Conservation (phyloP, 805 yeast species). For the Kodamaea laetipori region DNA sequence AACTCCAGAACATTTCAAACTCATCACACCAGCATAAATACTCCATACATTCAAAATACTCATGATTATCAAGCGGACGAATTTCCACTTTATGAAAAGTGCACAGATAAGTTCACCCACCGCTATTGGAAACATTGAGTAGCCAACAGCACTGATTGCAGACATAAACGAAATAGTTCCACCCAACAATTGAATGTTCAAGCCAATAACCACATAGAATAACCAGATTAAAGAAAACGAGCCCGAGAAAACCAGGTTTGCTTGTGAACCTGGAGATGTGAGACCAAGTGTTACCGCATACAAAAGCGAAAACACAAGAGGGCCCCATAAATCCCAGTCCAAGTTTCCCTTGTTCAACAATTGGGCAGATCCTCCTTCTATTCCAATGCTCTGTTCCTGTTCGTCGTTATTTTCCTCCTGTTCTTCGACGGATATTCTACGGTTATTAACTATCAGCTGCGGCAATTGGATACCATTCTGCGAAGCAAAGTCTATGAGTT, state of each 20-base stretch:
- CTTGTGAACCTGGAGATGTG: constrained; percentile 41
- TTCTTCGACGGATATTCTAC: constrained; percentile 30
- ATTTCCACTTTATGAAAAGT: constrained; percentile 47
- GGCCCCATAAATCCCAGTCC: constrained; percentile 75
- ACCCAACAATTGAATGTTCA: constrained; percentile 64
- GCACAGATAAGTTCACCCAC: constrained; percentile 52
- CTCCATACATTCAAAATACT: constrained; percentile 59
- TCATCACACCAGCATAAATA: constrained; percentile 60
- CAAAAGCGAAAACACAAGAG: constrained; percentile 59
- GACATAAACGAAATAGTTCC: constrained; percentile 66
- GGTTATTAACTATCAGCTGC: constrained; percentile 29
- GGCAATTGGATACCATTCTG: constrained; percentile 40
- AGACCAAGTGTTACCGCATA: constrained; percentile 56
- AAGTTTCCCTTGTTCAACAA: constrained; percentile 24
- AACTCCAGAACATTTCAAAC: constrained; percentile 66
- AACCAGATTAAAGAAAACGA: constrained; percentile 66
- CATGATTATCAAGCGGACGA: constrained; percentile 52
- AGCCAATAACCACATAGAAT: constrained; percentile 59
- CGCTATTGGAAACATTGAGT: constrained; percentile 67
- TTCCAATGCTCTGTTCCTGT: constrained; percentile 20
- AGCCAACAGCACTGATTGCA: constrained; percentile 70
- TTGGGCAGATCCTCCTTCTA: constrained; percentile 19
- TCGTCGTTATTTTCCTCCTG: constrained; percentile 20
- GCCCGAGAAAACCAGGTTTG: constrained; percentile 60
- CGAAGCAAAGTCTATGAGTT: constrained; percentile 36